Base-by-base conservation (phyloP, 495 filamentous ascomycete species). In the Annulohypoxylon maeteangense region DNA sequence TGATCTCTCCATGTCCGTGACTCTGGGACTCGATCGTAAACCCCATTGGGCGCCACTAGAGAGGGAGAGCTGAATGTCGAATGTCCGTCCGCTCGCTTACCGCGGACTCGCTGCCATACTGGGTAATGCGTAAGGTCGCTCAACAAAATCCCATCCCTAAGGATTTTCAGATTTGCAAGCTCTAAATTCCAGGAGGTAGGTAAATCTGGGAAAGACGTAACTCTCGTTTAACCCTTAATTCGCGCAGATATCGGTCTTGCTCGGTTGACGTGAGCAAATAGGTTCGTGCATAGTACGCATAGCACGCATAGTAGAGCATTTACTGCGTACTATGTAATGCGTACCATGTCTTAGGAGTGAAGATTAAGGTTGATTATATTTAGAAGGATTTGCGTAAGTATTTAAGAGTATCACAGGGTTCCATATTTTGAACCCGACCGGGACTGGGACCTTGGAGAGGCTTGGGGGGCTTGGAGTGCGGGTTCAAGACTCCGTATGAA, bases 1-100 rank as follows among this genome's bases (percentile, higher is more conserved):
- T 72, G 58, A 72, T 64, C 54, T 72, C 68, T 36, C 70, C 70
- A 44, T 53, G 42, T 44, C 70, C 70, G 61, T 73, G 70, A 68
- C 56, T 68, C 61, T 57, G 70, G 70, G 65, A 65, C 70, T 38
- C 14, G 42, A 68, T 65, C 42, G 16, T 31, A 27, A 51, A 56
- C 5, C 62, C 34, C 20, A 73, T 73, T 73, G 70, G 70, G 31
- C 55, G 70, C 70, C 70, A 68, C 65, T 40, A 51, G 44, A 51
- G n/a, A 23, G 18, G 36, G 29, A 57, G 31, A 63, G 55, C 42
- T 73, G 48, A 62, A 44, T 51, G 14, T 59, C 20, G 51, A 63
- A 63, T 23, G 56, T 36, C 54, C 65, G 61, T 36, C 36, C 38
- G 47, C 55, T 62, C 54, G 65, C 54, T 68, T 62, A 57, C 44